phyloP scores from a whole-genome alignment of 176 grass and related monocot genomes.

The Lolium rigidum region DNA sequence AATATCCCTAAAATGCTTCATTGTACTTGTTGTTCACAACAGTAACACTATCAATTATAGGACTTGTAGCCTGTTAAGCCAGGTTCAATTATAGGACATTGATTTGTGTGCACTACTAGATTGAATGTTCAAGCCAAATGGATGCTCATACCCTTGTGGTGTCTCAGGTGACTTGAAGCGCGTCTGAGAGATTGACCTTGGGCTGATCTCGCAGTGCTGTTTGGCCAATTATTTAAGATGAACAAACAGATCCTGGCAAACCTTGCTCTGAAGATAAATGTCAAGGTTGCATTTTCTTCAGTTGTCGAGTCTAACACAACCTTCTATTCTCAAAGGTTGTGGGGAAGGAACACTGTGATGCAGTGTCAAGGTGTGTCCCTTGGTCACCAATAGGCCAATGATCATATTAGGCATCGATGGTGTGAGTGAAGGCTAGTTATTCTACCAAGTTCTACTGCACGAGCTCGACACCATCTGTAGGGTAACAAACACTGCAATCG shows the following conservation, averaged over 20 bases:
- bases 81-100: background rate
- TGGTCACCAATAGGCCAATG: slow-evolving; percentile 85
- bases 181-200: slow-evolving; percentile 91
- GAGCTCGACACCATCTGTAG: too few relatives aligned
- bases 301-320: background rate
- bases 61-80: slow-evolving; percentile 73
- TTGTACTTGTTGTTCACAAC: slow-evolving; percentile 24
- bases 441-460: too few relatives aligned
- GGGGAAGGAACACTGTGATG: slow-evolving; percentile 94
- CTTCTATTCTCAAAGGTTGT: slow-evolving; percentile 67
- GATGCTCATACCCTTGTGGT: background rate
- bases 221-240: slow-evolving; percentile 80
- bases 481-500: too few relatives aligned
- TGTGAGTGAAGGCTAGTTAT: too few relatives aligned
- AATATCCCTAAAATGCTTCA: slow-evolving; percentile 31
- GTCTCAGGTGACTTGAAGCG: slow-evolving; percentile 87
- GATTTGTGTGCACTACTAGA: background rate
- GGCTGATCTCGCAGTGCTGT: slow-evolving; percentile 83
- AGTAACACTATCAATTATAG: slow-evolving; percentile 45
- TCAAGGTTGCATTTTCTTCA: slow-evolving; percentile 67
- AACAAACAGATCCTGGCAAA: slow-evolving; percentile 89
- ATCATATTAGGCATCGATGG: slow-evolving; percentile 87
- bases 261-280: slow-evolving; percentile 96
- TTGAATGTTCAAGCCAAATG: background rate
- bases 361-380: slow-evolving; percentile 74